Evolutionary conservation across 1,284 basidiomycete species (phyloP), one percentile per base, ranked within the genome.

Genomic region (Spongispora temasekensis): DNA sequence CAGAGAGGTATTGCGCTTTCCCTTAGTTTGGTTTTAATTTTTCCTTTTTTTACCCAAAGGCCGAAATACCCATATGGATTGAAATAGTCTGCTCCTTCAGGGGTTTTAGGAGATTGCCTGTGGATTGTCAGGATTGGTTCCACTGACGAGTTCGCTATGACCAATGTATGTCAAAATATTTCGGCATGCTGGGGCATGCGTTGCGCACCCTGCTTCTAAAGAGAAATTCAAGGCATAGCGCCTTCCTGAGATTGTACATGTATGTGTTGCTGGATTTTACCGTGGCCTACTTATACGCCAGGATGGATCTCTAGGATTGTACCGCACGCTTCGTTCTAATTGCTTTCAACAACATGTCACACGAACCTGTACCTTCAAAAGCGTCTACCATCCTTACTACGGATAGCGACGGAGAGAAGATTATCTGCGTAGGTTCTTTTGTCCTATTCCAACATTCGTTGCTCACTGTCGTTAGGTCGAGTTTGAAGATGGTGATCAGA

Each of bases 401-500:
- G 28, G 21, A 51, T 10, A 12, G 12, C 4, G 12, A 40, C 0
- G 60, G 9, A 42, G 61, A 70, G 17, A 57, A 66, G 2, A 35
- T 60, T 15, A 23, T 63, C n/a, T 61, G 60, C 55, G 67, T 65
- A 54, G 3, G 23, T 27, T 6, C 19, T 50, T 19, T 40, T 5
- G 10, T 28, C 8, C 37, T n/a, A 30, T 46, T n/a, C 35, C 3
- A 5, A 30, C 19, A n/a, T 3, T 2, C 19, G 19, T 58, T 28
- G 4, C 58, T 71, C 34, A 68, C 25, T 9, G 10, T 21, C 21
- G 6, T 54, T 35, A 71, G 70, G 63, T 73, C 28, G 65, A 74
- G 17, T 72, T 73, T 50, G 64, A 64, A 37, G 57, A 69, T 2
- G 70, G 58, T 15, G 73, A 72, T 54, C 55, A 46, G 31, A 61